Evolutionary conservation across 1,284 basidiomycete species (phyloP).

Genomic region (Pholiota adiposa): DNA sequence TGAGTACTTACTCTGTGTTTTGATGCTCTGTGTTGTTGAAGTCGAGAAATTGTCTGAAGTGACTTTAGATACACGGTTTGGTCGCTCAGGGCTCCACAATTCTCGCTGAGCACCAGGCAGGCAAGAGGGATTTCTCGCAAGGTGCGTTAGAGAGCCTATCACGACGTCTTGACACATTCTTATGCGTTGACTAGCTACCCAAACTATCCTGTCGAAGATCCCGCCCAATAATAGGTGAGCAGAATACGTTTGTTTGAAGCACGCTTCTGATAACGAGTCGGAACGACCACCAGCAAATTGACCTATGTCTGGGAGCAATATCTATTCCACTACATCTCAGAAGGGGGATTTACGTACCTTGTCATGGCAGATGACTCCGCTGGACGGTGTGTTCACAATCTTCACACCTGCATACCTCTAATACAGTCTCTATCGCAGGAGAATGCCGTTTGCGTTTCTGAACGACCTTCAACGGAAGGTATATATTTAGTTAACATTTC

Average conservation of each 20-base stretch:
- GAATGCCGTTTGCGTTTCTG: conserved; percentile 95
- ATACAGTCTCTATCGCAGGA: conserved; percentile 43
- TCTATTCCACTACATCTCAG: conserved; percentile 94
- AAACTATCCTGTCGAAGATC: conserved; percentile 94
- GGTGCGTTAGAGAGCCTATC: conserved; percentile 47
- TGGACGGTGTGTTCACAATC: conserved; percentile 61
- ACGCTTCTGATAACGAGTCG: conserved; percentile 9
- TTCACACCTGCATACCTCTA: conserved; percentile 1
- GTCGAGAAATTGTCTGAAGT: too few species aligned
- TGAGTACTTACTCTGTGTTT: too few species aligned
- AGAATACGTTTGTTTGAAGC: conserved; percentile 1
- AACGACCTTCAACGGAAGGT: conserved; percentile 83
- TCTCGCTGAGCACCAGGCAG: conserved; percentile 82
- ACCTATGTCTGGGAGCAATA: conserved; percentile 97
- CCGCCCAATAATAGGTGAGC: conserved; percentile 81
- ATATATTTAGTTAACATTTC: conserved; percentile 11
- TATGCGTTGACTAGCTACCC: conserved; percentile 61
- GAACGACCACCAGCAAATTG: conserved; percentile 74
- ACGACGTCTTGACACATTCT: not conserved
- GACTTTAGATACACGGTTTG: conserved; percentile 77
- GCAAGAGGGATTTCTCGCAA: conserved; percentile 84
- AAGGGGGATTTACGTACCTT: conserved; percentile 85
- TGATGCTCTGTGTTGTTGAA: too few species aligned
- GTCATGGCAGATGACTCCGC: conserved; percentile 94
- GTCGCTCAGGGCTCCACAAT: conserved; percentile 82